phyloP scores from a whole-genome alignment of 1,284 basidiomycete genomes.

The Rhodotorula sp. region DNA sequence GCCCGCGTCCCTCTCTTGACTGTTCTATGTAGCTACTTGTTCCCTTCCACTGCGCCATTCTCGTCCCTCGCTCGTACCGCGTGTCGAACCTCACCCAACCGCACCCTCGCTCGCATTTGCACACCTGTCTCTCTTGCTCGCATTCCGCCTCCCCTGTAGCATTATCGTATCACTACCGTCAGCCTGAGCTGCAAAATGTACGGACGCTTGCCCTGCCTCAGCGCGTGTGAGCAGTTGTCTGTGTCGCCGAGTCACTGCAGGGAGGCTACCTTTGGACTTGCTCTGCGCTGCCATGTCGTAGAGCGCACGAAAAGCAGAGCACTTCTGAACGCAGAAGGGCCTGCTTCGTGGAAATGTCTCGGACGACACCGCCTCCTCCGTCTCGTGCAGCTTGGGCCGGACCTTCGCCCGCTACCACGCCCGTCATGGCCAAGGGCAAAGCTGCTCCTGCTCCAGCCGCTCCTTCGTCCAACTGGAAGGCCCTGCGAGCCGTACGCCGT shows the following conservation, averaged over 20 bases:
- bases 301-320: too few relatives aligned
- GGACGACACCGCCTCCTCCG: constrained; percentile 6
- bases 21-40: background rate
- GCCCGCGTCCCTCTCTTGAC: background rate
- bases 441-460: background rate
- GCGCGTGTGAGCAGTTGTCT: too few relatives aligned
- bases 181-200: background rate
- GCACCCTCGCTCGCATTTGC: background rate
- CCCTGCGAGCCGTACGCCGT: constrained; percentile 25
- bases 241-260: too few relatives aligned
- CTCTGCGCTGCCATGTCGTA: too few relatives aligned
- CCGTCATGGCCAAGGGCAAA: constrained; percentile 21
- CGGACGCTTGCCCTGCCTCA: background rate
- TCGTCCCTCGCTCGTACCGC: background rate
- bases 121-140: background rate
- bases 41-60: background rate
- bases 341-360: too few relatives aligned
- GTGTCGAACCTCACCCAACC: background rate
- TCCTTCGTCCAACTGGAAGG: constrained; percentile 39
- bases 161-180: background rate
- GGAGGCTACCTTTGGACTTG: too few relatives aligned
- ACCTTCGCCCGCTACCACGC: background rate
- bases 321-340: too few relatives aligned
- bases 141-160: background rate
- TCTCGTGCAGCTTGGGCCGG: background rate